Percentiles rank a stretch among this genome's conserved stretches.
Conservation (phyloP, 768 basidiomycete species). For the Botryobasidium botryosum region DNA sequence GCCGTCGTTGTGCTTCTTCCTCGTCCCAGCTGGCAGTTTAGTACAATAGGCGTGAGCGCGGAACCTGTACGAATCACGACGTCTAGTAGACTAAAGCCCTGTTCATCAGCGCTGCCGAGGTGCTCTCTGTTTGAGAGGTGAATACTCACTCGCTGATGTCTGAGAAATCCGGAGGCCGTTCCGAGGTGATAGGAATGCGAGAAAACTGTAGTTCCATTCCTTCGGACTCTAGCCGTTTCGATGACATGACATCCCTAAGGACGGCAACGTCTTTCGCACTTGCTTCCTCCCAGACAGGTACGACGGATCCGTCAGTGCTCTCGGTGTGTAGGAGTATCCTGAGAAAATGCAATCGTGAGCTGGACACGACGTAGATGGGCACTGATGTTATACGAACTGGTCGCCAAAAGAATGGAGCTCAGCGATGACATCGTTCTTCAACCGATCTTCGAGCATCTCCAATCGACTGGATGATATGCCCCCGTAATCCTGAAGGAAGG, state of each 20-base stretch:
- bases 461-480: slow-evolving; percentile 84
- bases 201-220: slow-evolving; percentile 57
- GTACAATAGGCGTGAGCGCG: slow-evolving; percentile 61
- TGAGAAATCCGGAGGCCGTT: slow-evolving; percentile 31
- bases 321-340: slow-evolving; percentile 85
- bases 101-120: not conserved
- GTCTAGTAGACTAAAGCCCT: slow-evolving; percentile 41
- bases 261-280: slow-evolving; percentile 52
- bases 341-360: not conserved
- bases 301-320: slow-evolving; percentile 66
- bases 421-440: slow-evolving; percentile 71
- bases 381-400: slow-evolving; percentile 29
- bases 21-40: slow-evolving; percentile 90
- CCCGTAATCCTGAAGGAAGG: slow-evolving; percentile 45
- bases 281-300: slow-evolving; percentile 92
- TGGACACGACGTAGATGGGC: not conserved
- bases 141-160: slow-evolving; percentile 17
- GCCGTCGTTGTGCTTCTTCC: slow-evolving; percentile 87
- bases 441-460: slow-evolving; percentile 78
- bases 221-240: slow-evolving; percentile 22
- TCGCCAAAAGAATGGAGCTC: slow-evolving; percentile 77
- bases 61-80: slow-evolving; percentile 54
- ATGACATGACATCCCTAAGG: slow-evolving; percentile 75
- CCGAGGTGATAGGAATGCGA: slow-evolving; percentile 87
- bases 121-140: too few species aligned